These are phyloP conservation scores for Paraphoma chrysanthemicola DNA, from an alignment of 2,329 filamentous ascomycete genomes.

Conservation along the genomic window DNA sequence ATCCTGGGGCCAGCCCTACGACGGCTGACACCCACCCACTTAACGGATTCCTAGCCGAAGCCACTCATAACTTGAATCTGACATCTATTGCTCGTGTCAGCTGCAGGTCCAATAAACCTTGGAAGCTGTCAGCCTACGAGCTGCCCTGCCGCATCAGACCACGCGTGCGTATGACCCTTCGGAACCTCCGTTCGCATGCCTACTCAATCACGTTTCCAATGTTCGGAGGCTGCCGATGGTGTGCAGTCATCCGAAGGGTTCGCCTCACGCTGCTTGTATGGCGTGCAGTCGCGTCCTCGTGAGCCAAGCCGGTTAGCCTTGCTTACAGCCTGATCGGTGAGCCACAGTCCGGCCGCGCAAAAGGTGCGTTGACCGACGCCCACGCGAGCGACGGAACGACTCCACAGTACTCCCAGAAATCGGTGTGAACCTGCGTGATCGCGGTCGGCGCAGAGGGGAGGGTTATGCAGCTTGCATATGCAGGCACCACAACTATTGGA, in stretches of 20 bases:
- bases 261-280: neutral
- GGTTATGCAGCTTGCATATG: conserved; percentile 7
- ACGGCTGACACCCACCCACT: neutral
- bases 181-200: conserved; percentile 21
- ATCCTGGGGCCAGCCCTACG: conserved; percentile 2
- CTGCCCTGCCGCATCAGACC: conserved; percentile 7
- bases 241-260: neutral
- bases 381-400: neutral
- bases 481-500: conserved; percentile 6
- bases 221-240: conserved; percentile 6
- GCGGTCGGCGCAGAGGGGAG: neutral
- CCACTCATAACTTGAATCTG: conserved; percentile 15
- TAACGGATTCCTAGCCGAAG: conserved; percentile 9
- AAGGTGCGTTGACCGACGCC: neutral
- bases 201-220: conserved; percentile 25
- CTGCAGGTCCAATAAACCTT: conserved; percentile 27
- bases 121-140: conserved; percentile 14
- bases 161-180: conserved; percentile 1
- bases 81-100: conserved; percentile 26
- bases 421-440: conserved; percentile 8
- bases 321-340: conserved; percentile 8
- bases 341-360: neutral
- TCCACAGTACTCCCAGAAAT: neutral
- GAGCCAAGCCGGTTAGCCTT: conserved; percentile 1
- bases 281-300: conserved; percentile 8